phyloP scores from a whole-genome alignment of 495 filamentous ascomycete species.

The Apiosordaria backusii region DNA sequence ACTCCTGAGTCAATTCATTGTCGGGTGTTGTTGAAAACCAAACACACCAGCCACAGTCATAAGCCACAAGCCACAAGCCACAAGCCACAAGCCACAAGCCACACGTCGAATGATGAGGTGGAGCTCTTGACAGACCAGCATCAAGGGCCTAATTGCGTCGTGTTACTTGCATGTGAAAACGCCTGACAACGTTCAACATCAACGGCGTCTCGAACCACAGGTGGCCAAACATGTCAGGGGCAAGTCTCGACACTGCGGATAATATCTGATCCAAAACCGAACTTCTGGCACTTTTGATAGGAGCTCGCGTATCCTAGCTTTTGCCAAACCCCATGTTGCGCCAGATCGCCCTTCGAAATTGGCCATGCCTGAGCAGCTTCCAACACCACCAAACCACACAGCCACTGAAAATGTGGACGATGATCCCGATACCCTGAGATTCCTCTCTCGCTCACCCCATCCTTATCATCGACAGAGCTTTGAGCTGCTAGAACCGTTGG shows the following conservation, averaged over 20 bases:
- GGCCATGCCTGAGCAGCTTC: constrained; percentile 41
- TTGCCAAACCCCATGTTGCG: constrained; percentile 17
- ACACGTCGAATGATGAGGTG: not conserved
- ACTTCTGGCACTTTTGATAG: not conserved
- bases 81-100: not conserved
- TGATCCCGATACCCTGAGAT: constrained; percentile 36
- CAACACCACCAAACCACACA: constrained; percentile 24
- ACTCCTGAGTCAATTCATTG: not conserved
- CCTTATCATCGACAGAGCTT: constrained; percentile 62
- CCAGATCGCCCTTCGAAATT: constrained; percentile 12
- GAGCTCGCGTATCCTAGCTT: not conserved
- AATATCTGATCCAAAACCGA: not conserved
- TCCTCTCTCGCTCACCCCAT: constrained; percentile 70
- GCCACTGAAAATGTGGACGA: constrained; percentile 24
- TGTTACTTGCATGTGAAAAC: not conserved
- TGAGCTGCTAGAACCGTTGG: constrained; percentile 47
- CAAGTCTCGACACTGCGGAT: not conserved
- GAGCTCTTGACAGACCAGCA: not conserved
- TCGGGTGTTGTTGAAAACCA: not conserved
- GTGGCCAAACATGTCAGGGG: not conserved
- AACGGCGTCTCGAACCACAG: not conserved
- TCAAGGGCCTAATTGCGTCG: not conserved
- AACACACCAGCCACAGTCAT: not conserved
- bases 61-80: not conserved
- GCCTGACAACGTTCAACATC: not conserved